A percentile compares a stretch with the other conserved stretches of the same genome.
These are phyloP conservation scores for Phaseolus coccineus DNA, from an alignment of 331 rosid genomes.

Conservation along the genomic window DNA sequence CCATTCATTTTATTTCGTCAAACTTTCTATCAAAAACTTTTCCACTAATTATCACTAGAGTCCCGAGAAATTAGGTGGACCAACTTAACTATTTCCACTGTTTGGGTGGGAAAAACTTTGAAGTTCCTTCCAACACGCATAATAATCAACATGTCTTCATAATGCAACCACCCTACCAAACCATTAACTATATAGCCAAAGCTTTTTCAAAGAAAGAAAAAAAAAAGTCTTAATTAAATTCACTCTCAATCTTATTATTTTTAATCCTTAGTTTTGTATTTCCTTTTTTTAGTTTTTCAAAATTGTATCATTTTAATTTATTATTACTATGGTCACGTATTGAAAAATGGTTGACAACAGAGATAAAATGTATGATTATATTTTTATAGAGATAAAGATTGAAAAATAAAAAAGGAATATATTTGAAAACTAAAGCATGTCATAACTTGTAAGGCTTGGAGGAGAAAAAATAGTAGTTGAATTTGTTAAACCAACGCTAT, in stretches of 20 bases:
- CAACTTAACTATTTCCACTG: background rate
- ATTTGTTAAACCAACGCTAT: constrained; percentile 9
- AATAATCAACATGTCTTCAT: constrained; percentile 12
- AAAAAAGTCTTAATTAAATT: too few species aligned
- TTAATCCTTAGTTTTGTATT: too few species aligned
- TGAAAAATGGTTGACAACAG: too few species aligned
- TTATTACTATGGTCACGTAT: too few species aligned
- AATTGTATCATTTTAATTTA: too few species aligned
- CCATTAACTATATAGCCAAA: constrained; percentile 2
- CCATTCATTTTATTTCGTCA: background rate
- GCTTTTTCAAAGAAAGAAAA: background rate
- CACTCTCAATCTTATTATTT: too few species aligned
- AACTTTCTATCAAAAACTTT: background rate
- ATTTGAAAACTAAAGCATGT: too few species aligned
- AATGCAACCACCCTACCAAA: constrained; percentile 21
- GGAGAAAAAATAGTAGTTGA: background rate
- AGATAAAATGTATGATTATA: too few species aligned
- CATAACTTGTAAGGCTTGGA: too few species aligned
- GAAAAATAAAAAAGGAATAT: too few species aligned
- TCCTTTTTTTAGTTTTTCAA: too few species aligned
- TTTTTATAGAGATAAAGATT: too few species aligned
- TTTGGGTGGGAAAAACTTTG: background rate
- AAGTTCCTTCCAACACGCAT: constrained; percentile 6
- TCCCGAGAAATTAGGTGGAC: constrained; percentile 22
- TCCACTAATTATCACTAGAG: background rate